Evolutionary conservation across 208 protist genomes (phyloP), one percentile per base, ranked within the genome.

Genomic region (Leishmania tarentolae): DNA sequence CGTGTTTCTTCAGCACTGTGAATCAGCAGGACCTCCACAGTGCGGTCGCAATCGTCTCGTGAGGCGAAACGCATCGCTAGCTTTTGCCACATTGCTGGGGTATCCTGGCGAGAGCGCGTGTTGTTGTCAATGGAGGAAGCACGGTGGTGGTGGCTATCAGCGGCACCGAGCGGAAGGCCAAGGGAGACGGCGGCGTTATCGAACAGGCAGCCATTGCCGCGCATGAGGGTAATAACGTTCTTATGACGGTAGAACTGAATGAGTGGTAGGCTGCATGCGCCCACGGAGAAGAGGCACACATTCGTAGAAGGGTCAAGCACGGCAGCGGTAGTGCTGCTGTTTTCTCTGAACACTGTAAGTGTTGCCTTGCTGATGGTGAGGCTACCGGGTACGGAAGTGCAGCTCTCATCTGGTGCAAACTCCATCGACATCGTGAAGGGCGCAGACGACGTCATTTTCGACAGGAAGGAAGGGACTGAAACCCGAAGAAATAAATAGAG

Each of bases 291-390:
- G 17, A 88, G 57, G 61, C 88, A 84, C 46, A 87, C 88, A 53
- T 82, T 84, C 53, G 65, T 68, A 1, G 72, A 78, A 31, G 86
- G 76, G 53, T 82, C 82, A 13, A 52, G 76, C 76, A 75, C 63
- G 4, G 77, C 59, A 13, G 76, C 61, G 71, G 52, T 17, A 42
- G 82, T 56, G 6, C 31, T 11, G 40, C 78, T 46, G 68, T 35
- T 79, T 28, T 78, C 75, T 81, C 88, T 88, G 78, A 89, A 90
- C 50, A 94, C 86, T 13, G 90, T 94, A 13, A 94, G 53, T 17
- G 89, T 92, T 11, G 86, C 91, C 56, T 87, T 91, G 63, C 85
- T 92, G 78, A 96, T 89, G 3, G 85, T 92, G 59, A 92, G 80
- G 59, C 75, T 82, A 50, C 89, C 91, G 13, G 80, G 76, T 74